A percentile compares a stretch with the other conserved stretches of the same genome.
These are phyloP conservation scores for Ceratobasidium theobromae DNA, from an alignment of 1,284 basidiomycete genomes.

Conservation along the genomic window DNA sequence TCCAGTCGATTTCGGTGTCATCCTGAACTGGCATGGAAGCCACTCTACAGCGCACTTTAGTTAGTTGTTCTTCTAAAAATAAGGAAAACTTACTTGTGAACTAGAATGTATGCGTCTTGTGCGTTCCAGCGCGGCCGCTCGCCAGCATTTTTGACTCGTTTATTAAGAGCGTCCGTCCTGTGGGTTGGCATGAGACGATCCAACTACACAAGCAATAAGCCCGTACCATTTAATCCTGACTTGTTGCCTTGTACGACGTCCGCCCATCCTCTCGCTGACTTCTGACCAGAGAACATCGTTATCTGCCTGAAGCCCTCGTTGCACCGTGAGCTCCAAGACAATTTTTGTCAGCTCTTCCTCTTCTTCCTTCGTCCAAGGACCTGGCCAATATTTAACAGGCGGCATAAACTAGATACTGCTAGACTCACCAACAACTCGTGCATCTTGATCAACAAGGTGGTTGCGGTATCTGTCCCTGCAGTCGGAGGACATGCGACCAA, in stretches of 20 bases:
- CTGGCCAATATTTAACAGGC: conserved; percentile 41
- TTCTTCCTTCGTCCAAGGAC: conserved; percentile 70
- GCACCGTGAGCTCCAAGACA: conserved; percentile 67
- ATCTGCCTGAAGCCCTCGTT: conserved; percentile 66
- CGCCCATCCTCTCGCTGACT: conserved; percentile 73
- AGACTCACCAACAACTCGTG: conserved; percentile 53
- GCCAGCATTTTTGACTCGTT: conserved; percentile 68
- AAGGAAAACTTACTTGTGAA: conserved; percentile 64
- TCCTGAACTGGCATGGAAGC: conserved; percentile 70
- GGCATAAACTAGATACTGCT: neutral
- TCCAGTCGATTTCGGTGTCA: conserved; percentile 85
- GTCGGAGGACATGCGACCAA: conserved; percentile 72
- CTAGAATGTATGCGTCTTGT: conserved; percentile 72
- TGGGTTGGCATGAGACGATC: conserved; percentile 7
- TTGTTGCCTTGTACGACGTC: conserved; percentile 70
- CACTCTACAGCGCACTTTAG: conserved; percentile 50
- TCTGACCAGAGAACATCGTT: conserved; percentile 79
- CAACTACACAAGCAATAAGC: neutral
- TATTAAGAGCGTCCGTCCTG: conserved; percentile 74
- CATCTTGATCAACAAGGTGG: conserved; percentile 63
- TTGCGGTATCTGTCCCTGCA: conserved; percentile 84
- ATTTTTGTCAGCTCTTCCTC: conserved; percentile 69
- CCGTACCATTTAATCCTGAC: conserved; percentile 79
- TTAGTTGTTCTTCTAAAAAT: conserved; percentile 2
- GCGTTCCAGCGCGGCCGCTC: conserved; percentile 68